Base-by-base conservation (phyloP, 805 yeast species). In the Yamadazyma paraphyllophila region DNA sequence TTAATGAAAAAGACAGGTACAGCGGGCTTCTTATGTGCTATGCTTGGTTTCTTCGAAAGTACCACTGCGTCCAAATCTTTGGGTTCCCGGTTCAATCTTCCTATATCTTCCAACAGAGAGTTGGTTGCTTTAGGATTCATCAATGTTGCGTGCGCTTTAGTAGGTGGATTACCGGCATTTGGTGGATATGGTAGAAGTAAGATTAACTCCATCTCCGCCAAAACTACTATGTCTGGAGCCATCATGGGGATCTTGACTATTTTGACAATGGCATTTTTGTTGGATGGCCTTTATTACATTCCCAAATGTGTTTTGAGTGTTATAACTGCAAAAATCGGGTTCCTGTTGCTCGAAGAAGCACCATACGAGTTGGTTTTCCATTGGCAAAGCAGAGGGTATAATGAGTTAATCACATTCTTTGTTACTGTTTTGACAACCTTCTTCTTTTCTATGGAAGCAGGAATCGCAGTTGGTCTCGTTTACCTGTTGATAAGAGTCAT, bases 171-270 rank as follows among this genome's bases (percentile, higher is more conserved):
- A 12, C 97, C 99, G 0, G 81, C 96, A 0, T 91, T 91, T 73
- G 99, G 98, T 8, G 98, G 98, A 0, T 92, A 91, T 59, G 98
- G 97, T 1, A 77, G 98, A 57, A 85, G 96, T 13, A 90, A 87
- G 57, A 83, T 92, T 47, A 92, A 92, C 66, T 85, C 91, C 1
- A 69, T 89, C 42, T 81, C 90, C 11, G 98, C 95, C 0, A 80
- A 80, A 52, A 87, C 96, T 0, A 91, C 91, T 9, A 70, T 84
- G 60, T 78, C 94, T n/a, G 96, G 96, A 0, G 80, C 82, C 3
- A 77, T 87, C 9, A 85, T 91, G 84, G 92, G 96, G 0, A n/a
- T 79, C 2, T 71, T 83, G 4, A 84, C 97, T 0, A 63, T 90
- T 38, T 51, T 88, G 13, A 82, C 88, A 4, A 79, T 85, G 0